Evolutionary conservation across 768 basidiomycete genomes (phyloP), one percentile per base, ranked within the genome.

Genomic region (Rhizopogon vinicolor): DNA sequence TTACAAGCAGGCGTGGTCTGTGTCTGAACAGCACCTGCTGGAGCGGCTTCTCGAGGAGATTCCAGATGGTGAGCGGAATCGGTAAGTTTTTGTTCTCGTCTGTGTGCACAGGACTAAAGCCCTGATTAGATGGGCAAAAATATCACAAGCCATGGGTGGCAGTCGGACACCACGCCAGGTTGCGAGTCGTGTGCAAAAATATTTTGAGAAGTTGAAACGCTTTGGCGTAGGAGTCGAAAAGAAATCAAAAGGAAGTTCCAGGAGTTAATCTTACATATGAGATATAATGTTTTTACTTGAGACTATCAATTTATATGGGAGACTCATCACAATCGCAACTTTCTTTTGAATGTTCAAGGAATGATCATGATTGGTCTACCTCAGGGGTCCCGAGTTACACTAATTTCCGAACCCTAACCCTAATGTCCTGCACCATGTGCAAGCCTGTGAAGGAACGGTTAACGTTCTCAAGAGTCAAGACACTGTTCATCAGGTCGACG

Each of bases 181-280:
- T n/a, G 89, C 89, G 39, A 91, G 88, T 72, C 80, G 89, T 16
- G 90, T 93, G 52, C 91, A 93, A 62, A 93, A 93, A 70, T 92
- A 91, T 69, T 86, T 90, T 67, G 87, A 87, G 66, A 92, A 91
- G 74, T 68, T 92, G 68, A 89, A 85, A 71, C 79, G 80, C 59
- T 91, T 84, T 67, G 89, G 89, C 37, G 62, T 86, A 49, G 79
- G 76, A 28, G 66, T 78, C 35, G 70, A 72, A 35, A 55, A 52
- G 51, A 67, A 60, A 53, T 63, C 53, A 40, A 64, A 66, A 54
- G 54, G 54, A 63, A 64, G 52, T 60, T 55, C 45, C 60, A 63
- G 51, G 25, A 51, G 53, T 49, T 60, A 16, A 49, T 8, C 22
- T 12, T 22, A 16, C 28, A 5, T 8, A 4, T 7, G 48, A 22